phyloP scores from a whole-genome alignment of 371 early-diverging fungal genomes.

The Vairimorpha necatrix region DNA sequence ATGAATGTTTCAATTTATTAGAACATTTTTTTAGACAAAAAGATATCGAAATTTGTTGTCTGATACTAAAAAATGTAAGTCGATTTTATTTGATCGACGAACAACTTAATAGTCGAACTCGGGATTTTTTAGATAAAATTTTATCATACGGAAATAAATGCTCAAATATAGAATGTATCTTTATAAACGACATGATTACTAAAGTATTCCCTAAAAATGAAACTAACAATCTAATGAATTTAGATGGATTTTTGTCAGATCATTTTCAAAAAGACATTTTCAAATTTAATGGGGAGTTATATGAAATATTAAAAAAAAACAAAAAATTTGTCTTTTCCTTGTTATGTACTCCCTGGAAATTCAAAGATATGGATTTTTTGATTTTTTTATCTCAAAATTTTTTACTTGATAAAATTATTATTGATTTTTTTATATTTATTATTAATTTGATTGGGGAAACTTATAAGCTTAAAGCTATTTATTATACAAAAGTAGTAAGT shows the following conservation, averaged over 20 bases:
- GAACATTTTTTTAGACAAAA: constrained; percentile 20
- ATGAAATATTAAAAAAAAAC: constrained; percentile 6
- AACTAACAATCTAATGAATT: not conserved
- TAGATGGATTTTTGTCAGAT: constrained; percentile 3
- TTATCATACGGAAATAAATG: constrained; percentile 9
- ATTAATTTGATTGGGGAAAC: not conserved
- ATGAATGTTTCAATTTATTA: constrained; percentile 17
- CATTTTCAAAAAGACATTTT: constrained; percentile 15
- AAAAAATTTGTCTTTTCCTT: constrained; percentile 1
- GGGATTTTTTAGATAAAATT: constrained; percentile 17
- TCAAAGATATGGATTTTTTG: constrained; percentile 3
- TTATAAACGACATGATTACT: constrained; percentile 16
- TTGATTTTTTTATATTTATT: not conserved
- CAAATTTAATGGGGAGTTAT: not conserved
- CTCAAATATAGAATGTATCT: constrained; percentile 3
- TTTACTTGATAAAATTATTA: not conserved
- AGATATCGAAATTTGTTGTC: constrained; percentile 29
- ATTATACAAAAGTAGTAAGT: not conserved
- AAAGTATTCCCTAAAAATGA: constrained; percentile 4
- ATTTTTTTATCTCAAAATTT: not conserved
- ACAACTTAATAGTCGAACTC: not conserved
- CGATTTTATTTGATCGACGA: constrained; percentile 19
- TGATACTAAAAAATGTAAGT: constrained; percentile 16
- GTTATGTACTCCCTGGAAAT: not conserved
- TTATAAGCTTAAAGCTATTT: not conserved